Conservation (phyloP, 441 rosid species). For the Corymbia calophylla region DNA sequence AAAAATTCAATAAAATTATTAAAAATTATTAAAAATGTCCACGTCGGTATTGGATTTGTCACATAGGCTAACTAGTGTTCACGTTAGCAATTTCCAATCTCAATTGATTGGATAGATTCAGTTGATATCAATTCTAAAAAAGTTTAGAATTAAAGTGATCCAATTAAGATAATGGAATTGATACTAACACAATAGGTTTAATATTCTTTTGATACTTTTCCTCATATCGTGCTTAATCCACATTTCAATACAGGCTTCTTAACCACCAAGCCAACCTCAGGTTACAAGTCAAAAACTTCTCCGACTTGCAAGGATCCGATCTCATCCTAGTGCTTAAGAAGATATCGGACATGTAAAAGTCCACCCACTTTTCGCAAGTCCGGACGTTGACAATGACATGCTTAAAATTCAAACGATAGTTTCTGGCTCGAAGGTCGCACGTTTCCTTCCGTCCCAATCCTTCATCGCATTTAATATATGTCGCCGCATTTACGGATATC, state of each 20-base stretch:
- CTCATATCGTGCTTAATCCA: background rate
- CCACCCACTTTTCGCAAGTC: background rate
- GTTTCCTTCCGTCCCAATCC: background rate
- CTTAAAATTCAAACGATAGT: background rate
- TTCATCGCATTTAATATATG: background rate
- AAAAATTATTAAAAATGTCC: too few species aligned
- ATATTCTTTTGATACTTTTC: too few species aligned
- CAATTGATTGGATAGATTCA: too few species aligned
- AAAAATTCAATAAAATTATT: too few species aligned
- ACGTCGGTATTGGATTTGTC: too few species aligned
- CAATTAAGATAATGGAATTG: too few species aligned
- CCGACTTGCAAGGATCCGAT: background rate
- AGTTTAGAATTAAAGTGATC: too few species aligned
- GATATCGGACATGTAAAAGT: background rate
- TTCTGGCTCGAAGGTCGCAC: background rate
- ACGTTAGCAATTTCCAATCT: too few species aligned
- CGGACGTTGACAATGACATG: background rate
- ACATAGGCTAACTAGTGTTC: too few species aligned
- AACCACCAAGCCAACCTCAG: background rate
- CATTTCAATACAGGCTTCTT: background rate
- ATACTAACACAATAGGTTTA: too few species aligned
- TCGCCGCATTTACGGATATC: background rate
- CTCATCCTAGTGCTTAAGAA: background rate
- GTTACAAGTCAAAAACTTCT: too few species aligned
- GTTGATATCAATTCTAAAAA: too few species aligned